Conservation (phyloP, 805 yeast genomes). For the Wickerhamomyces bovis region DNA sequence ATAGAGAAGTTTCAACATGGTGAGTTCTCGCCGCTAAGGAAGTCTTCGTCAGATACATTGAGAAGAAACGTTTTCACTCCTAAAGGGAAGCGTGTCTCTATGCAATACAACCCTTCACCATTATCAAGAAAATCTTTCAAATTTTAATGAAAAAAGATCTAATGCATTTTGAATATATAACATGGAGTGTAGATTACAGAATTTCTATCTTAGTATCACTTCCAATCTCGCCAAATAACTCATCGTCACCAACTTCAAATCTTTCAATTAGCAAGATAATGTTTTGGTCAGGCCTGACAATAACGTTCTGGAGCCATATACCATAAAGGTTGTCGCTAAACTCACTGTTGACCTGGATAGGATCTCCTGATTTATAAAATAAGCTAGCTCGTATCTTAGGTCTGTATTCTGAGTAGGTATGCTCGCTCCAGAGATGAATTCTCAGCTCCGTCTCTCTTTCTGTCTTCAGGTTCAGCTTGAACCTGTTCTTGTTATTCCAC, state of each 20-base stretch:
- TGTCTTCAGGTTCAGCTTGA: constrained; percentile 26
- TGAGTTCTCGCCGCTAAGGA: constrained; percentile 26
- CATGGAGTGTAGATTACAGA: not conserved
- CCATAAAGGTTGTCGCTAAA: constrained; percentile 40
- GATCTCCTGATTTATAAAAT: constrained; percentile 40
- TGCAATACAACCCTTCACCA: constrained; percentile 20
- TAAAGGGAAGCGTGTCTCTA: constrained; percentile 9
- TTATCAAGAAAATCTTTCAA: constrained; percentile 11
- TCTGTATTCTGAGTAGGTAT: constrained; percentile 27
- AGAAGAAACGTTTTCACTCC: constrained; percentile 10
- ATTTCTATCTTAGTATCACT: constrained; percentile 17
- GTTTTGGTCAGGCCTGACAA: constrained; percentile 18
- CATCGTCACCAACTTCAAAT: constrained; percentile 41
- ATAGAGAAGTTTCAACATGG: constrained; percentile 28
- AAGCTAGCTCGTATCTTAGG: constrained; percentile 43
- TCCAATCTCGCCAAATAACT: constrained; percentile 34
- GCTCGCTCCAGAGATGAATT: constrained; percentile 15
- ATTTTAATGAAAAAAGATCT: not conserved
- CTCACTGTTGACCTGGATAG: constrained; percentile 33
- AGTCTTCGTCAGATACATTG: constrained; percentile 8
- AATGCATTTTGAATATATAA: not conserved
- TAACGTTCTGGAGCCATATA: constrained; percentile 24
- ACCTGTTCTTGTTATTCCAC: constrained; percentile 38
- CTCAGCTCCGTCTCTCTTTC: constrained; percentile 17
- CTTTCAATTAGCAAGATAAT: constrained; percentile 41